Conservation (phyloP, 2,329 filamentous ascomycete species). For the Cladophialophora yegresii region DNA sequence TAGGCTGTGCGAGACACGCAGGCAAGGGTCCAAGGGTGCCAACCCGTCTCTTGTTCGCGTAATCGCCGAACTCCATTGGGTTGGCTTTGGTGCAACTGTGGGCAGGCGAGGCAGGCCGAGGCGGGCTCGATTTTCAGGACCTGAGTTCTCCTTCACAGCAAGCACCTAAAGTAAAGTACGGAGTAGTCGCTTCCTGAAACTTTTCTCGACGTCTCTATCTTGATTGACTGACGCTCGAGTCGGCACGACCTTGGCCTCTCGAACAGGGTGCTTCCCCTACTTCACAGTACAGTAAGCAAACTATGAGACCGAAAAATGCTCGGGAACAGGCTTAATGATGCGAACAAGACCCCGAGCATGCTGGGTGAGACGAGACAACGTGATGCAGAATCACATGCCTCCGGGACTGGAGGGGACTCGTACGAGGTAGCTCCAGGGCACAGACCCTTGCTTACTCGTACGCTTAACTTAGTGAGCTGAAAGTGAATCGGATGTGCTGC, state of each 20-base stretch:
- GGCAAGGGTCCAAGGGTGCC: not conserved
- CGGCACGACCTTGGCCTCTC: not conserved
- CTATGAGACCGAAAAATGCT: not conserved
- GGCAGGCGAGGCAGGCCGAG: no score
- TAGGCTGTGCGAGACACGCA: slow-evolving; percentile 13
- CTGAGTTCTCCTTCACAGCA: no score
- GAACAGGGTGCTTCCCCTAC: not conserved
- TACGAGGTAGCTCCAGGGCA: not conserved
- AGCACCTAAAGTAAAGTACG: no score
- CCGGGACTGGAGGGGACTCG: not conserved
- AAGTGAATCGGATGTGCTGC: slow-evolving; percentile 7
- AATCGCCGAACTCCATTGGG: slow-evolving; percentile 10
- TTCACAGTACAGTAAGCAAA: not conserved
- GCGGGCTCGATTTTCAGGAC: no score
- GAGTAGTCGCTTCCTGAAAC: no score
- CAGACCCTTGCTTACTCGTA: no score
- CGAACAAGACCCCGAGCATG: not conserved
- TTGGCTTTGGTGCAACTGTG: not conserved
- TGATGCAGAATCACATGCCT: not conserved
- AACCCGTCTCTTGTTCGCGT: slow-evolving; percentile 3
- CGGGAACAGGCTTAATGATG: not conserved
- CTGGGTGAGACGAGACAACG: not conserved
- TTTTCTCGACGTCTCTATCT: not conserved
- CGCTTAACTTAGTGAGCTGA: not conserved
- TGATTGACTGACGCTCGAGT: not conserved